These are phyloP conservation scores for Macrotyloma uniflorum DNA, from an alignment of 306 rosid genomes.

Conservation along the genomic window DNA sequence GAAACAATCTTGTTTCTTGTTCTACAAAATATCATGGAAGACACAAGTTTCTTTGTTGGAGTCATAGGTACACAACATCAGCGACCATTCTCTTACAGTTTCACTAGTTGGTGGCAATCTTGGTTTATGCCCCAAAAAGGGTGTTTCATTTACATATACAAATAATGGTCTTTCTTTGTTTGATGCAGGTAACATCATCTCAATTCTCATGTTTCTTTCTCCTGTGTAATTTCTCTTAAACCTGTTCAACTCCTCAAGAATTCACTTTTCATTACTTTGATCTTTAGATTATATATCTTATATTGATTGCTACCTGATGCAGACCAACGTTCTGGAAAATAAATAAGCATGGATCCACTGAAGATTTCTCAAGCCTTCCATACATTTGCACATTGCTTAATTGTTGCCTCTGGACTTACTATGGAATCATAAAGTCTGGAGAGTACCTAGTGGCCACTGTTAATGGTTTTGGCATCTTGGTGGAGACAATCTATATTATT, in stretches of 20 bases:
- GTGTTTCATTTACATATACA: not conserved
- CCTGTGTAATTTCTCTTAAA: constrained; percentile 56
- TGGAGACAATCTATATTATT: constrained; percentile 50
- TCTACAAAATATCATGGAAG: constrained; percentile 44
- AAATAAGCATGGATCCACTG: constrained; percentile 48
- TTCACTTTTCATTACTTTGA: not conserved
- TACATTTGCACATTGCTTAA: constrained; percentile 68
- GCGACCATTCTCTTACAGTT: not conserved
- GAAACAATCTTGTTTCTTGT: not conserved
- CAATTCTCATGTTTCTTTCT: constrained; percentile 72
- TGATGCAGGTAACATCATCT: constrained; percentile 64
- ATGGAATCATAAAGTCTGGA: constrained; percentile 58
- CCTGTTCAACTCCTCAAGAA: not conserved
- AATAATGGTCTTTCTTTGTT: not conserved
- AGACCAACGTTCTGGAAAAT: constrained; percentile 62
- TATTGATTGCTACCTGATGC: not conserved
- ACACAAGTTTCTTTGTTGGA: constrained; percentile 55
- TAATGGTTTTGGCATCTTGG: constrained; percentile 66
- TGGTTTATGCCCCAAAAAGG: not conserved
- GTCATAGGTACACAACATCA: constrained; percentile 44
- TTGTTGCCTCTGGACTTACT: constrained; percentile 71
- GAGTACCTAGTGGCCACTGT: constrained; percentile 67
- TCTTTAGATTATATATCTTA: not conserved
- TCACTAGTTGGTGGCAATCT: not conserved
- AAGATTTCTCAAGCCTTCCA: constrained; percentile 69